Evolutionary conservation across 1,284 basidiomycete genomes (phyloP).

Genomic region (Hemileia vastatrix): DNA sequence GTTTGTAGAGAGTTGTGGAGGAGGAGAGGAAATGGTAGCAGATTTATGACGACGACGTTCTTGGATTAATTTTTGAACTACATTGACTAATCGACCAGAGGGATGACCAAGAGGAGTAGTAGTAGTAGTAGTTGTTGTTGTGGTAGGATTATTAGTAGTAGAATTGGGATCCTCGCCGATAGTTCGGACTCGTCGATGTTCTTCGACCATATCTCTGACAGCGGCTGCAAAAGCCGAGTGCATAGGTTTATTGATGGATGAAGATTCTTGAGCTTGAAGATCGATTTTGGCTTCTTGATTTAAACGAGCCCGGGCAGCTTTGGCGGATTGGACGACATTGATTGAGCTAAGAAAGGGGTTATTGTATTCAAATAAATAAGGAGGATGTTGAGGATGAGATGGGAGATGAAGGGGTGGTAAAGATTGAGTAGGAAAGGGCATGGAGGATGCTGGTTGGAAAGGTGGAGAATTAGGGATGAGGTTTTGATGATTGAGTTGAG

Average conservation of each 20-base stretch:
- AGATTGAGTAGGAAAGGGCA: no score
- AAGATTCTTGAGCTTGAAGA: slow-evolving; percentile 26
- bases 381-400: no score
- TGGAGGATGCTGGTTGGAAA: no score
- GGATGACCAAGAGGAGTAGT: background rate
- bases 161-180: no score
- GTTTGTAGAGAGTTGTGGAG: no score
- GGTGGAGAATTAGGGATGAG: slow-evolving; percentile 52
- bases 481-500: slow-evolving; percentile 24
- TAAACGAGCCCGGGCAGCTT: slow-evolving; percentile 47
- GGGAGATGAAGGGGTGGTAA: no score
- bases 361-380: slow-evolving; percentile 18
- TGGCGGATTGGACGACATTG: slow-evolving; percentile 49
- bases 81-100: slow-evolving; percentile 5
- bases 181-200: slow-evolving; percentile 2
- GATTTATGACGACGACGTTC: background rate
- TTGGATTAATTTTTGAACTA: slow-evolving; percentile 12
- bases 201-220: slow-evolving; percentile 20
- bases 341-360: slow-evolving; percentile 47
- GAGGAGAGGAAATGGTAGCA: background rate
- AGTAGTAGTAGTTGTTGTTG: no score
- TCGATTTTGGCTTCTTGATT: slow-evolving; percentile 43
- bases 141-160: no score
- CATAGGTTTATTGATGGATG: slow-evolving; percentile 9
- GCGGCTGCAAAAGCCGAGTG: background rate